Evolutionary conservation across 2,329 filamentous ascomycete genomes (phyloP).

Genomic region (Stachybotrys elegans): DNA sequence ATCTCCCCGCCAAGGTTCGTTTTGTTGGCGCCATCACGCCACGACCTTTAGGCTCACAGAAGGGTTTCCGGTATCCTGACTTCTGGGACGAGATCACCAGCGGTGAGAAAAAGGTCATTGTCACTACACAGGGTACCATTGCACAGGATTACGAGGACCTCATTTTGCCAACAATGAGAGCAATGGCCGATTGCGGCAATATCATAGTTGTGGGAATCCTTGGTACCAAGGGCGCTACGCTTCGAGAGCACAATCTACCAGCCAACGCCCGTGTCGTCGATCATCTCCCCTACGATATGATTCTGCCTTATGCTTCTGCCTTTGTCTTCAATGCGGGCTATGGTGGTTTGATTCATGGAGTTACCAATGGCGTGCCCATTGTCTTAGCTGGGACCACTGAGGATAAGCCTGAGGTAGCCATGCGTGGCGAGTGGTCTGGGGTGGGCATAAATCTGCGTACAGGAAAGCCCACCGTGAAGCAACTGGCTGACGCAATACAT

Average conservation of each 20-base stretch:
- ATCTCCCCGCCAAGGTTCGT: slow-evolving; percentile 30
- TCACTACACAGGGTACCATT: slow-evolving; percentile 44
- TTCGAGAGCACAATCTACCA: background rate
- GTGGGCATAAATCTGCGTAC: slow-evolving; percentile 1
- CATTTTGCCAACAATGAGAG: slow-evolving; percentile 38
- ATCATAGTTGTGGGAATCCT: slow-evolving; percentile 26
- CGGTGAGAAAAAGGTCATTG: slow-evolving; percentile 33
- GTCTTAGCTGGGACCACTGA: slow-evolving; percentile 1
- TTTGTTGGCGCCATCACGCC: slow-evolving; percentile 37
- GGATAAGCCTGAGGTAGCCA: slow-evolving; percentile 2
- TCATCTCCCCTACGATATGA: background rate
- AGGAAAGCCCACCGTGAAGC: background rate
- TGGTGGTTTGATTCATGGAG: background rate
- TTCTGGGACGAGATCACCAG: slow-evolving; percentile 40
- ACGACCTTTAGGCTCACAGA: slow-evolving; percentile 20
- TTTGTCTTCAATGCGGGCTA: background rate
- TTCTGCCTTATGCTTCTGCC: background rate
- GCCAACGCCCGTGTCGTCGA: background rate
- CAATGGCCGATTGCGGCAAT: slow-evolving; percentile 34
- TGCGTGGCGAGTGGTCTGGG: slow-evolving; percentile 1
- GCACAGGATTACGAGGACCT: slow-evolving; percentile 33
- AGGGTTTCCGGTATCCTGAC: slow-evolving; percentile 25
- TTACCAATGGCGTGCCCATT: slow-evolving; percentile 2
- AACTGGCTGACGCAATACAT: background rate
- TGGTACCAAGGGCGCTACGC: slow-evolving; percentile 15